Evolutionary conservation across 2,329 filamentous ascomycete genomes (phyloP).

Genomic region (Fusarium dimerum): DNA sequence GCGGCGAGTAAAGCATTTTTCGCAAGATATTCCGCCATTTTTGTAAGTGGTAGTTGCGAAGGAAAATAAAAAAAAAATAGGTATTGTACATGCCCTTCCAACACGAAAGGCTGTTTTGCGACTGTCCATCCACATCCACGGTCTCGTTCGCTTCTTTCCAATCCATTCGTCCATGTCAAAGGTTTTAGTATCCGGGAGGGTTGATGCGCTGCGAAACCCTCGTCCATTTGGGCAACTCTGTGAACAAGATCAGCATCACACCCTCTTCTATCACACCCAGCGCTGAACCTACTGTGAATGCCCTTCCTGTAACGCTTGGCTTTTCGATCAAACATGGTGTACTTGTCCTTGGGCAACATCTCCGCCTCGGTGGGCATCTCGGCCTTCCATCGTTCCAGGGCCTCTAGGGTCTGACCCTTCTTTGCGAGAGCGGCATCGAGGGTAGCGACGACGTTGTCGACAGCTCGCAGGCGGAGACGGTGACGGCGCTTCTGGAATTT

Average conservation of each 20-base stretch:
- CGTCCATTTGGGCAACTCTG: slow-evolving; percentile 90
- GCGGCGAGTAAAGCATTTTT: slow-evolving; percentile 9
- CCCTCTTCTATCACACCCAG: not conserved
- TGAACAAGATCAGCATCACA: slow-evolving; percentile 20
- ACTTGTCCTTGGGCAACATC: slow-evolving; percentile 97
- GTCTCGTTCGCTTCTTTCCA: slow-evolving; percentile 14
- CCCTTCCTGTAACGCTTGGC: slow-evolving; percentile 95
- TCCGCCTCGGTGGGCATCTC: slow-evolving; percentile 96
- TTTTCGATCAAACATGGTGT: slow-evolving; percentile 96
- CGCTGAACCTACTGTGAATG: slow-evolving; percentile 78
- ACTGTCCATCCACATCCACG: slow-evolving; percentile 24
- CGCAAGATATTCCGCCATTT: slow-evolving; percentile 23
- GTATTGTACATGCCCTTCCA: slow-evolving; percentile 31
- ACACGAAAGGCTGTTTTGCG: slow-evolving; percentile 15
- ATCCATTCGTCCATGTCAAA: slow-evolving; percentile 4
- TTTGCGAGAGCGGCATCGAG: slow-evolving; percentile 77
- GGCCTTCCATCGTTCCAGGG: slow-evolving; percentile 85
- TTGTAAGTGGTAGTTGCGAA: slow-evolving; percentile 19
- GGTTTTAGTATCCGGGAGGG: slow-evolving; percentile 88
- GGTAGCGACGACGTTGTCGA: slow-evolving; percentile 85
- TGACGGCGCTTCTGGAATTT: slow-evolving; percentile 88
- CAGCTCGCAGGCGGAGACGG: slow-evolving; percentile 76
- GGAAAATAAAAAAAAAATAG: slow-evolving; percentile 20
- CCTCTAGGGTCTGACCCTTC: slow-evolving; percentile 70
- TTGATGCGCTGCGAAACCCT: slow-evolving; percentile 92